Evolutionary conservation across 306 rosid genomes (phyloP), one percentile per base, ranked within the genome.

Genomic region (Abrus pulchellus): DNA sequence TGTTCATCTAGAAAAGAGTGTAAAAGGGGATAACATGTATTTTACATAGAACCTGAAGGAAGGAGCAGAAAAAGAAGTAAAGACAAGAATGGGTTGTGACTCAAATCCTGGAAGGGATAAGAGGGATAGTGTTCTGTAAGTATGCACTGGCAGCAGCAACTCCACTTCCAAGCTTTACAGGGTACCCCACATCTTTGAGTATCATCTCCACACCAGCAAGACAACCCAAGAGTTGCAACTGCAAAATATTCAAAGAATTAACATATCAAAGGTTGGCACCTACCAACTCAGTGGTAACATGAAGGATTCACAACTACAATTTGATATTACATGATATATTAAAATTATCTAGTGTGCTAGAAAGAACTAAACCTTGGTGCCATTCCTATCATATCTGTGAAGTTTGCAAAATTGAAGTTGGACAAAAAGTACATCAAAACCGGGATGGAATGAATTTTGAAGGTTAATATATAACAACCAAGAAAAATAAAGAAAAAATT

Each of bases 181-280:
- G 98, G 84, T 93, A 96, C 0, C 99, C 98, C 66, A 93, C 98
- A 68, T 96, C 99, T 84, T 83, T 92, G 8, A 96, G 98, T 43
- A 96, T 83, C 98, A 96, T 93, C 91, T 96, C 99, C 85, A 96
- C 99, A 78, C 99, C 99, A 90, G 97, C 97, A 85, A 96, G 97
- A 89, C 94, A 89, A 3, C 97, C 99, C 93, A 96, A 75, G 75
- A 96, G 85, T 96, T 96, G 99, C 88, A 93, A 84, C 99, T 96
- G 97, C 5, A 86, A 66, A 77, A 62, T 20, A 10, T 65, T 73
- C 20, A 34, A 75, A 57, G 13, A 54, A 71, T 76, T 59, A 41
- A 36, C 64, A 12, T 50, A 63, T 56, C 30, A 74, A 77, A 9
- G 9, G 27, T 48, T 43, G 40, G 64, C 44, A 74, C 38, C 29